Percentiles rank a stretch among this genome's conserved stretches.
Evolutionary conservation across 2,329 filamentous ascomycete species (phyloP).

Genomic region (Monosporascus cannonballus): DNA sequence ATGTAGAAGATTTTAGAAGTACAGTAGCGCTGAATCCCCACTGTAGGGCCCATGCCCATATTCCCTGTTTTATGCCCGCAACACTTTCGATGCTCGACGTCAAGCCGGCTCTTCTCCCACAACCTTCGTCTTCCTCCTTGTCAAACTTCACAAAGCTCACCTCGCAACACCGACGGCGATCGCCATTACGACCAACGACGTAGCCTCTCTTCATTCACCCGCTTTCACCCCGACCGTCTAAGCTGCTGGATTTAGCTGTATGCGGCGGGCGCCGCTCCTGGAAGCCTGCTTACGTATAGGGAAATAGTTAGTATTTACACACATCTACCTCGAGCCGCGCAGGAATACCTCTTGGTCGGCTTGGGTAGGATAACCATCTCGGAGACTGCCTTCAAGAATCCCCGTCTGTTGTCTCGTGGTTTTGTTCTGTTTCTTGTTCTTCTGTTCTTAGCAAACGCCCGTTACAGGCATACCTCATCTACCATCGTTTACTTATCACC

Average conservation of each 20-base stretch:
- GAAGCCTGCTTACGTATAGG: not conserved
- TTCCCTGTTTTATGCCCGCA: not conserved
- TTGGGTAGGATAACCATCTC: no score
- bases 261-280: not conserved
- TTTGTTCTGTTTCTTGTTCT: no score
- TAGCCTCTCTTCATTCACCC: not conserved
- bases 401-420: no score
- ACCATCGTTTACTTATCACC: no score
- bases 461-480: no score
- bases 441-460: no score
- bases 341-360: no score
- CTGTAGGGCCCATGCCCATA: not conserved
- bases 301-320: no score
- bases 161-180: not conserved
- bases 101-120: no score
- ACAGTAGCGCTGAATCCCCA: not conserved
- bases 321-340: no score
- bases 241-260: not conserved
- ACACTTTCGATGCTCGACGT: no score
- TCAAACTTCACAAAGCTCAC: not conserved
- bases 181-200: not conserved
- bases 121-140: not conserved
- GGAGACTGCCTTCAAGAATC: no score
- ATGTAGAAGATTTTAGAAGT: not conserved
- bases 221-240: not conserved